phyloP scores from a whole-genome alignment of 805 yeast genomes.

The Starmerella ratchasimensis region DNA sequence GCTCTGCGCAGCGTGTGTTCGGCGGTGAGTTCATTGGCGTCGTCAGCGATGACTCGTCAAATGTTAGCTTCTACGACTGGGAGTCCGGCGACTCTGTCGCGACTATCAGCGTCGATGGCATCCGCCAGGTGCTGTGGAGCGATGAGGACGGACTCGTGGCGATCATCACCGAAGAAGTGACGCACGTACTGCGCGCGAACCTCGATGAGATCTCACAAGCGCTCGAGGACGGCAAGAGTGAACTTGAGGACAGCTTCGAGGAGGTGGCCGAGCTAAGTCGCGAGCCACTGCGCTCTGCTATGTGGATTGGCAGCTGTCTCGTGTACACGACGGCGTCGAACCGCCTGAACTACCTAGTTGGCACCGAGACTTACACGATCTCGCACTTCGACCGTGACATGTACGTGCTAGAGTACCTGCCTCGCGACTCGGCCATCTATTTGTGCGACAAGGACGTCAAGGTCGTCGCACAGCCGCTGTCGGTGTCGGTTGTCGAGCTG shows the following conservation, averaged over 20 bases:
- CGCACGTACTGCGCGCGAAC: constrained; percentile 60
- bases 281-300: constrained; percentile 75
- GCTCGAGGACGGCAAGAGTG: constrained; percentile 40
- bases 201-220: constrained; percentile 50
- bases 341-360: constrained; percentile 86
- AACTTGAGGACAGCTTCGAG: constrained; percentile 71
- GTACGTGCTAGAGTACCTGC: constrained; percentile 77
- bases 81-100: constrained; percentile 71
- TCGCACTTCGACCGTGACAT: constrained; percentile 83
- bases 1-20: constrained; percentile 57
- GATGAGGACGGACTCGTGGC: constrained; percentile 83
- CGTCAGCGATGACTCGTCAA: constrained; percentile 59
- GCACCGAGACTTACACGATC: constrained; percentile 81
- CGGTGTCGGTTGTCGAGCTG: constrained; percentile 79
- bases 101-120: constrained; percentile 70
- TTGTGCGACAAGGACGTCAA: constrained; percentile 83
- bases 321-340: constrained; percentile 77
- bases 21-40: constrained; percentile 85
- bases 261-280: constrained; percentile 59
- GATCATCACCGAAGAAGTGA: constrained; percentile 55
- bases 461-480: constrained; percentile 65
- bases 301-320: constrained; percentile 96
- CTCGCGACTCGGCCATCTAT: constrained; percentile 80
- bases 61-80: constrained; percentile 91
- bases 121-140: constrained; percentile 76